Conservation (phyloP, 2,329 filamentous ascomycete species). For the Aspergillus candidus region DNA sequence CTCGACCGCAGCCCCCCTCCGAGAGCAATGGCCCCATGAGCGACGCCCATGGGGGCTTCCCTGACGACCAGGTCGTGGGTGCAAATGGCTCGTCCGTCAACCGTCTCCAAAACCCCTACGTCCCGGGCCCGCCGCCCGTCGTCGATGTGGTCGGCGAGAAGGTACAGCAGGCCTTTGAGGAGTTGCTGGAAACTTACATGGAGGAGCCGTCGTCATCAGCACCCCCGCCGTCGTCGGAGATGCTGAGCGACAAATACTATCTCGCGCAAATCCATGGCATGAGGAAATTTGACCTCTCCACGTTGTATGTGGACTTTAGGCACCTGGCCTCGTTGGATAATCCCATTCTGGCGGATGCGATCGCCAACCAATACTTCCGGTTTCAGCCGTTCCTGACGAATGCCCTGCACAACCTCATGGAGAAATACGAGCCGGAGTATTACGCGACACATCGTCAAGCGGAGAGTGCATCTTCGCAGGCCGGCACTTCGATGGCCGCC, state of each 20-base stretch:
- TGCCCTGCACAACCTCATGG: slow-evolving; percentile 85
- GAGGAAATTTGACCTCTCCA: slow-evolving; percentile 56
- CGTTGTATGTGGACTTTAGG: slow-evolving; percentile 63
- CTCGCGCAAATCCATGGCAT: slow-evolving; percentile 61
- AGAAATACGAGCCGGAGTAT: slow-evolving; percentile 89
- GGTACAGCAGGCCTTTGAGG: slow-evolving; percentile 57
- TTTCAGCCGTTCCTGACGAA: slow-evolving; percentile 87
- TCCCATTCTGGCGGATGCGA: slow-evolving; percentile 74
- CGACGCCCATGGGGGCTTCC: slow-evolving; percentile 51
- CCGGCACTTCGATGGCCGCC: slow-evolving; percentile 58
- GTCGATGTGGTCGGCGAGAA: slow-evolving; percentile 57
- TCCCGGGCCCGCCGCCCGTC: slow-evolving; percentile 52
- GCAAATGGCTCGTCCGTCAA: slow-evolving; percentile 44
- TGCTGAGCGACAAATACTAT: slow-evolving; percentile 59
- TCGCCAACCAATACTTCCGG: slow-evolving; percentile 88
- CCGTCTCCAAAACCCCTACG: slow-evolving; percentile 45
- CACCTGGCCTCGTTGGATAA: slow-evolving; percentile 74
- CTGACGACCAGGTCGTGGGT: slow-evolving; percentile 58
- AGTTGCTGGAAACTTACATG: slow-evolving; percentile 55
- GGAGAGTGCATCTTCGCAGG: slow-evolving; percentile 60
- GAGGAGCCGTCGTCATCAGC: slow-evolving; percentile 54
- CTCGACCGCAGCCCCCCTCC: slow-evolving; percentile 48
- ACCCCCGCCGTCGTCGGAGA: slow-evolving; percentile 48
- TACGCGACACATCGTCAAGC: slow-evolving; percentile 88
- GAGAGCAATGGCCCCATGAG: slow-evolving; percentile 48